phyloP scores from a whole-genome alignment of 75 land plant genomes.

The Pseudotsuga menziesii region DNA sequence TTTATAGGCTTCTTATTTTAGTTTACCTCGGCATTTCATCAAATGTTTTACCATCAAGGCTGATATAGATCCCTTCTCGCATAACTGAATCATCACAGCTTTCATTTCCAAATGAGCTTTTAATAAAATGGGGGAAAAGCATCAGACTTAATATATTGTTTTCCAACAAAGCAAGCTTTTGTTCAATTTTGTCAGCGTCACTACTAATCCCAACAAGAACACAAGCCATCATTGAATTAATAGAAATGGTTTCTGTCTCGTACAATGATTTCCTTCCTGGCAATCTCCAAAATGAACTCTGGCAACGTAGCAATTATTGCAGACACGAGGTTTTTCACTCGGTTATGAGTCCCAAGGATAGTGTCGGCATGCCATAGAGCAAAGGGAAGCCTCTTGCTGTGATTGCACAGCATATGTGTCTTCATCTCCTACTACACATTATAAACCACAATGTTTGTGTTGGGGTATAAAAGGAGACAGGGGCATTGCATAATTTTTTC shows the following conservation, averaged over 20 bases:
- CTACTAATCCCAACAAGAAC: slow-evolving; percentile 24
- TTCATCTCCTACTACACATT: slow-evolving; percentile 1
- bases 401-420: slow-evolving; percentile 12
- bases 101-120: too few relatives aligned
- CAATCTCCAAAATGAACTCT: slow-evolving; percentile 21
- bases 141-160: too few relatives aligned
- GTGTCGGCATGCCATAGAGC: slow-evolving; percentile 24
- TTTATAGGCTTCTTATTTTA: too few relatives aligned
- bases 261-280: slow-evolving; percentile 15
- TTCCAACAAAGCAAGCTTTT: too few relatives aligned
- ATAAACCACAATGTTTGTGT: slow-evolving; percentile 12
- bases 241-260: slow-evolving; percentile 24
- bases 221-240: slow-evolving; percentile 22
- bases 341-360: slow-evolving; percentile 15
- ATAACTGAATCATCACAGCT: too few relatives aligned
- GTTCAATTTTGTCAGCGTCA: background rate
- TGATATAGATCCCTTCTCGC: too few relatives aligned
- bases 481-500: background rate
- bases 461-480: slow-evolving; percentile 10
- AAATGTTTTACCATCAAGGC: too few relatives aligned
- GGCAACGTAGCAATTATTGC: slow-evolving; percentile 23
- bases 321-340: slow-evolving; percentile 14
- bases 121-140: too few relatives aligned
- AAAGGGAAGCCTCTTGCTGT: slow-evolving; percentile 33
- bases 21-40: too few relatives aligned